Conservation (phyloP, 2,329 filamentous ascomycete genomes). For the Apiospora sp. region DNA sequence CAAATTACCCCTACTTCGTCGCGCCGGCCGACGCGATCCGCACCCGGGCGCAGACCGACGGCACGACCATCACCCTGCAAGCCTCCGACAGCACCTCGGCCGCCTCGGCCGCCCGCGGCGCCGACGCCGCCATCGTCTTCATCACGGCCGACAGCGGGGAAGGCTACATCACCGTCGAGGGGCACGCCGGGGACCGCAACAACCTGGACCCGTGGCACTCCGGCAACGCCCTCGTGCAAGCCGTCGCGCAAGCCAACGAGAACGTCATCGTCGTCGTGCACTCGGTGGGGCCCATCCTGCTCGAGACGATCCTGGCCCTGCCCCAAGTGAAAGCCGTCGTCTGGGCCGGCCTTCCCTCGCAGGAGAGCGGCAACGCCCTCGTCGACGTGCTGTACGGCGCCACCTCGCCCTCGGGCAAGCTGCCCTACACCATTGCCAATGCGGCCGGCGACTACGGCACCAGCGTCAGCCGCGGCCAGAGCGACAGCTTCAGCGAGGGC, state of each 20-base stretch:
- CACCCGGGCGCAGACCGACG: constrained; percentile 50
- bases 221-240: constrained; percentile 56
- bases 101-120: constrained; percentile 25
- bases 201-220: constrained; percentile 52
- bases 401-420: constrained; percentile 65
- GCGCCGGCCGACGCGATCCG: constrained; percentile 61
- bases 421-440: constrained; percentile 65
- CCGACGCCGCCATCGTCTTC: constrained; percentile 46
- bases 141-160: constrained; percentile 72
- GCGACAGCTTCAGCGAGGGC: constrained; percentile 49
- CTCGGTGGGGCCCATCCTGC: constrained; percentile 67
- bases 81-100: constrained; percentile 50
- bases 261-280: constrained; percentile 75
- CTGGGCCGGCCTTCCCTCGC: constrained; percentile 66
- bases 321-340: constrained; percentile 69
- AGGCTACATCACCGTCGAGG: constrained; percentile 62
- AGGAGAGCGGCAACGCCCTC: constrained; percentile 68
- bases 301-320: constrained; percentile 63
- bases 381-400: constrained; percentile 68
- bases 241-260: constrained; percentile 67
- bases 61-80: constrained; percentile 55
- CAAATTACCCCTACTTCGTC: constrained; percentile 60
- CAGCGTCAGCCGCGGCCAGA: constrained; percentile 33
- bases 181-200: constrained; percentile 67
- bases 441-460: constrained; percentile 59